These are phyloP conservation scores for Xerocomus cyaneibrunnescens DNA, from an alignment of 1,284 basidiomycete genomes.

Conservation along the genomic window DNA sequence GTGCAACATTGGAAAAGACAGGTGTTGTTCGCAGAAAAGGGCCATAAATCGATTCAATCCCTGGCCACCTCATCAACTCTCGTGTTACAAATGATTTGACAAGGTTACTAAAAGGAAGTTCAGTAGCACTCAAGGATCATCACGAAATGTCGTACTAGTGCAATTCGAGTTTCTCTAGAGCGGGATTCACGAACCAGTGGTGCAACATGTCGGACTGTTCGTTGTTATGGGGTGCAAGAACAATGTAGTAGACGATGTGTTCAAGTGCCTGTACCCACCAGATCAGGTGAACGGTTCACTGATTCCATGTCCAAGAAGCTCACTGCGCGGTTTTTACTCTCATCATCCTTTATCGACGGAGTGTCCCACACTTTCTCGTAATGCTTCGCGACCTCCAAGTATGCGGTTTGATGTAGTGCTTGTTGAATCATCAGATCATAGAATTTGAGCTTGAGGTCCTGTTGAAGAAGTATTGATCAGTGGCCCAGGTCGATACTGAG, in stretches of 20 bases:
- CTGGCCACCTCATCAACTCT: conserved; percentile 98
- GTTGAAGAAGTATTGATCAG: conserved; percentile 13
- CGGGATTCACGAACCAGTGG: conserved; percentile 78
- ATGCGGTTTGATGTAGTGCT: conserved; percentile 80
- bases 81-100: conserved; percentile 96
- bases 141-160: conserved; percentile 67
- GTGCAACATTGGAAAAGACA: conserved; percentile 78
- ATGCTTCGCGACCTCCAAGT: conserved; percentile 93
- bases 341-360: conserved; percentile 84
- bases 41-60: conserved; percentile 91
- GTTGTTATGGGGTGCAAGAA: conserved; percentile 92
- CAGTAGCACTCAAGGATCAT: conserved; percentile 6
- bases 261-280: conserved; percentile 68
- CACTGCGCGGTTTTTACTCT: conserved; percentile 72
- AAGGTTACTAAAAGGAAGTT: conserved; percentile 64
- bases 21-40: conserved; percentile 77
- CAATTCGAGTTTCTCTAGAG: conserved; percentile 77
- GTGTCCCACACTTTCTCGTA: conserved; percentile 98
- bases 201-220: conserved; percentile 98
- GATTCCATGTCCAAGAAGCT: conserved; percentile 29
- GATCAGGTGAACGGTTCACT: conserved; percentile 5
- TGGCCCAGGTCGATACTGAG: background rate
- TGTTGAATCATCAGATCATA: conserved; percentile 97
- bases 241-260: conserved; percentile 93
- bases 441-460: conserved; percentile 96